phyloP scores from a whole-genome alignment of 2,329 filamentous ascomycete genomes.

The Zalaria sp. region DNA sequence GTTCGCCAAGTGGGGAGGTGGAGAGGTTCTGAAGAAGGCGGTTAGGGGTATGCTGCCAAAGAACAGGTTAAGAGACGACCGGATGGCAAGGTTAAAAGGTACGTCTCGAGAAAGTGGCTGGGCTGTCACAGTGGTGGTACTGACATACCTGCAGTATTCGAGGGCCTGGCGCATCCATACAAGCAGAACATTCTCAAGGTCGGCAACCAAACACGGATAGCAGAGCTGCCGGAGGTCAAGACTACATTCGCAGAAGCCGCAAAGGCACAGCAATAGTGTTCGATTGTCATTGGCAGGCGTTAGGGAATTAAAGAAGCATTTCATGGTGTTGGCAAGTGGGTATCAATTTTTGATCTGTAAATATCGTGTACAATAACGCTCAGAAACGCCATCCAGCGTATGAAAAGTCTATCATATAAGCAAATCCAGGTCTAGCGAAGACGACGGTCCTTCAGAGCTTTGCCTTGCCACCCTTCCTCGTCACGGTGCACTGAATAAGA shows the following conservation, averaged over 20 bases:
- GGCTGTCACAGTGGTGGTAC: neutral
- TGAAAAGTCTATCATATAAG: no score
- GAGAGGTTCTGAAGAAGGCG: slow-evolving; percentile 79
- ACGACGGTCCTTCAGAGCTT: slow-evolving; percentile 20
- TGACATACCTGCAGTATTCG: slow-evolving; percentile 49
- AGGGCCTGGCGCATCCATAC: slow-evolving; percentile 85
- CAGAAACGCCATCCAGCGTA: no score
- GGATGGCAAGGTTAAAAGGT: slow-evolving; percentile 76
- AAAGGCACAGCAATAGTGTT: neutral
- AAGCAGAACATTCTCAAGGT: slow-evolving; percentile 64
- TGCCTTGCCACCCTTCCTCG: slow-evolving; percentile 34
- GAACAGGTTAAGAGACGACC: slow-evolving; percentile 78
- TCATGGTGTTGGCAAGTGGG: neutral
- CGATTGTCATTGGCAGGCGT: no score
- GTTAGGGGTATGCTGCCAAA: slow-evolving; percentile 97
- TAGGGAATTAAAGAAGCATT: no score
- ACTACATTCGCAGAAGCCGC: slow-evolving; percentile 1
- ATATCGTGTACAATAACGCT: no score
- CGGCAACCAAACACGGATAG: slow-evolving; percentile 3
- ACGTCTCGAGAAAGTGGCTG: slow-evolving; percentile 13
- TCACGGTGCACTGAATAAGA: slow-evolving; percentile 85
- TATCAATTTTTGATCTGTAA: neutral
- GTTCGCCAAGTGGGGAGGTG: slow-evolving; percentile 87
- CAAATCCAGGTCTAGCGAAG: no score
- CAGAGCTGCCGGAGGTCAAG: slow-evolving; percentile 6